Conservation (phyloP, 345 rosid genomes). For the Psidium guajava region DNA sequence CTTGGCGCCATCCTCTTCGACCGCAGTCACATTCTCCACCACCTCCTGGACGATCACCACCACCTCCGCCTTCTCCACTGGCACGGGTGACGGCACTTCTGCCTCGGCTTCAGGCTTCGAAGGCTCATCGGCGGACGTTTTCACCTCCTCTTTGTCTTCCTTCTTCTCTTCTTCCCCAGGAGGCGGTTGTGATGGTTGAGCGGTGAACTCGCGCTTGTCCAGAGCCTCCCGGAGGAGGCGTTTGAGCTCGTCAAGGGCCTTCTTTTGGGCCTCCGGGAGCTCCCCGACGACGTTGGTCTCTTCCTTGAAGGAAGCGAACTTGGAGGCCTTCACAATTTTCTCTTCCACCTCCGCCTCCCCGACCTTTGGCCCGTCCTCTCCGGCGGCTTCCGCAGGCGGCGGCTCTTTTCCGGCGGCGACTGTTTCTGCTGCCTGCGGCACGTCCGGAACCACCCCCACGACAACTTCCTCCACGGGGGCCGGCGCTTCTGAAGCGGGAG, state of each 20-base stretch:
- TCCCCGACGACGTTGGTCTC: conserved; percentile 13
- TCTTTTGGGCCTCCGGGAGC: conserved; percentile 11
- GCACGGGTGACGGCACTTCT: background rate
- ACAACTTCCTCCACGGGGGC: background rate
- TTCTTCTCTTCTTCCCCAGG: background rate
- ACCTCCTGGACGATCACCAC: background rate
- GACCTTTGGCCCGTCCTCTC: background rate
- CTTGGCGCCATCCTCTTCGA: conserved; percentile 36
- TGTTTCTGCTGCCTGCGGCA: background rate
- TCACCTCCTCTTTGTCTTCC: background rate
- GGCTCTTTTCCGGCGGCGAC: background rate
- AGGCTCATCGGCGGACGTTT: background rate
- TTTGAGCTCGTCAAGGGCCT: conserved; percentile 16
- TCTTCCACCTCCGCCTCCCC: background rate
- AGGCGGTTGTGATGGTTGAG: background rate
- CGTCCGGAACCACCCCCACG: background rate
- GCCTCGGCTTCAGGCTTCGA: background rate
- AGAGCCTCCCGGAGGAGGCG: conserved; percentile 5
- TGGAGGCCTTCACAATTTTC: conserved; percentile 1
- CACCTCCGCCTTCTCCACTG: background rate
- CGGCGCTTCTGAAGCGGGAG: background rate
- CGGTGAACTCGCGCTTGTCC: conserved; percentile 5
- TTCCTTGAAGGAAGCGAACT: conserved; percentile 11
- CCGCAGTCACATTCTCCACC: background rate
- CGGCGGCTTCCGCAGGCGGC: conserved; percentile 1